These are phyloP conservation scores for Trichosporon sp. DNA, from an alignment of 1,284 basidiomycete genomes.

Conservation along the genomic window DNA sequence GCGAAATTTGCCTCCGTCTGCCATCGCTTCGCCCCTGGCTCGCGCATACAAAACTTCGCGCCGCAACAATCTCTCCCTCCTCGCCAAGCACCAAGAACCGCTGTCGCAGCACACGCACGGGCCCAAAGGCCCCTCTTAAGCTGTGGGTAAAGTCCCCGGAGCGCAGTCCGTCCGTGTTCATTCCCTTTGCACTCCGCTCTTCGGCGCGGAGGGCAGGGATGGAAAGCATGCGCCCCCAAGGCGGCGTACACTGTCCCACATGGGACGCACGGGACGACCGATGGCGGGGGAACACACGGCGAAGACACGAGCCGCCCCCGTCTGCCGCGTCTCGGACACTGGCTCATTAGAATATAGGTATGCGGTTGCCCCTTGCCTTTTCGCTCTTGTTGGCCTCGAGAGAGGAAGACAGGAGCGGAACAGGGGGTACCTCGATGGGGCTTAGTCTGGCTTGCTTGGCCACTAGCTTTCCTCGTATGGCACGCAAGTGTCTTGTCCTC, in stretches of 20 bases:
- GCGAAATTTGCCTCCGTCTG: neutral
- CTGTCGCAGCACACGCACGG: slow-evolving; percentile 52
- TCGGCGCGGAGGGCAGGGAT: neutral
- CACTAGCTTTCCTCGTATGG: slow-evolving; percentile 14
- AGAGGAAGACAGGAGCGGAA: neutral
- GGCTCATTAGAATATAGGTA: slow-evolving; percentile 54
- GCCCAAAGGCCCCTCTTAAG: slow-evolving; percentile 30
- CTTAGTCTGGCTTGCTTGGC: slow-evolving; percentile 55
- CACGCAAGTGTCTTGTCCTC: slow-evolving; percentile 19
- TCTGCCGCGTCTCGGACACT: neutral
- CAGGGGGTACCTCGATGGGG: slow-evolving; percentile 55
- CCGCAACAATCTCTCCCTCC: neutral
- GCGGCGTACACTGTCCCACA: neutral
- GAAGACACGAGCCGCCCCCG: slow-evolving; percentile 52
- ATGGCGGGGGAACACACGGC: slow-evolving; percentile 30
- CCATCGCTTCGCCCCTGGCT: neutral
- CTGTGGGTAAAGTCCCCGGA: slow-evolving; percentile 58
- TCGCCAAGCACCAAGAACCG: slow-evolving; percentile 50
- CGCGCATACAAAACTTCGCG: slow-evolving; percentile 6
- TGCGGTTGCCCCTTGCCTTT: slow-evolving; percentile 51
- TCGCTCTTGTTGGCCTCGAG: neutral
- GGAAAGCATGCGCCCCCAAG: slow-evolving; percentile 29
- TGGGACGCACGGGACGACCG: neutral
- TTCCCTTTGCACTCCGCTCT: neutral
- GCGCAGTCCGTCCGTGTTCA: slow-evolving; percentile 32